These are phyloP conservation scores for Coemansia sp. DNA, from an alignment of 192 early-diverging fungal species.

Conservation along the genomic window DNA sequence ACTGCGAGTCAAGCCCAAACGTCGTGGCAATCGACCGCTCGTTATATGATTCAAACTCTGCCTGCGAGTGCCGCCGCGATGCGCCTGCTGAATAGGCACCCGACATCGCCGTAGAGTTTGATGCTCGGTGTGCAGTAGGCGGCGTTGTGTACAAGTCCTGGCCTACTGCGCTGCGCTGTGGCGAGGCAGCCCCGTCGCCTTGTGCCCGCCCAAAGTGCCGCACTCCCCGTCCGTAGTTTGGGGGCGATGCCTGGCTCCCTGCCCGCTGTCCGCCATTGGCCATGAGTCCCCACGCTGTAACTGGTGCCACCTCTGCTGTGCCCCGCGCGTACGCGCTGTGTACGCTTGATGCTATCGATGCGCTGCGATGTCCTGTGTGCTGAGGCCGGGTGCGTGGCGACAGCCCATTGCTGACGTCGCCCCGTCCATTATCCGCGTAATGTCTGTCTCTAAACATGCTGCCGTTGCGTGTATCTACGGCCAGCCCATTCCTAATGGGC, in stretches of 20 bases:
- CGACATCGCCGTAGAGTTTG: constrained; percentile 37
- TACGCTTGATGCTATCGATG: background rate
- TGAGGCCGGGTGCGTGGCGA: background rate
- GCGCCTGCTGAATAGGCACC: constrained; percentile 6
- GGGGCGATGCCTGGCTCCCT: constrained; percentile 6
- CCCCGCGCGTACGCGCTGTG: constrained; percentile 2
- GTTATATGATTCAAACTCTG: constrained; percentile 32
- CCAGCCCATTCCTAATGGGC: constrained; percentile 12
- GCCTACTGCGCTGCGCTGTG: constrained; percentile 11
- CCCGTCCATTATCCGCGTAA: background rate
- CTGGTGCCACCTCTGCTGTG: constrained; percentile 27
- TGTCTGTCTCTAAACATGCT: background rate
- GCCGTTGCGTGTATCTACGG: constrained; percentile 25
- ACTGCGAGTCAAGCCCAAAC: constrained; percentile 36
- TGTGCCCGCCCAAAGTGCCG: constrained; percentile 4
- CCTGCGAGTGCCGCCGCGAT: constrained; percentile 33
- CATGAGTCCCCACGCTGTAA: constrained; percentile 31
- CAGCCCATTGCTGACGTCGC: background rate
- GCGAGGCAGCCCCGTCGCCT: constrained; percentile 13
- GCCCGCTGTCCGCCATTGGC: constrained; percentile 7
- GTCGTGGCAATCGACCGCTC: constrained; percentile 30
- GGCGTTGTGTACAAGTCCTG: constrained; percentile 23
- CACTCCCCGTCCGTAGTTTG: constrained; percentile 13
- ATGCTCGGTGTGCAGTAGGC: constrained; percentile 36
- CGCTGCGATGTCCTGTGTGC: background rate